These are phyloP conservation scores for Rhinocladiella mackenziei DNA, from an alignment of 2,329 filamentous ascomycete species.

Conservation along the genomic window DNA sequence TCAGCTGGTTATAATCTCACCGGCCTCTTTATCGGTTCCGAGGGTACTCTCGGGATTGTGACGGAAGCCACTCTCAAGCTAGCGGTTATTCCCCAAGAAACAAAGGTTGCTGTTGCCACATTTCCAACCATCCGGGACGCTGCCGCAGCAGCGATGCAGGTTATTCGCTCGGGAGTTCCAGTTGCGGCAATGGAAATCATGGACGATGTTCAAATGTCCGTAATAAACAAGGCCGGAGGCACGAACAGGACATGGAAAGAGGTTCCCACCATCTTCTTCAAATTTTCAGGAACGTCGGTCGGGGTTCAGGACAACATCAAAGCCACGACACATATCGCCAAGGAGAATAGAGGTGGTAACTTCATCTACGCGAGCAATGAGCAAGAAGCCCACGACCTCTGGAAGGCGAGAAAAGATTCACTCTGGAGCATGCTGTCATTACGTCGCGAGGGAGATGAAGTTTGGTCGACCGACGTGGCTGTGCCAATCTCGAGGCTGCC, in stretches of 20 bases:
- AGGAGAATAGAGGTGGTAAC: conserved; percentile 56
- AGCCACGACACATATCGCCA: conserved; percentile 62
- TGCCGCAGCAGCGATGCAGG: conserved; percentile 66
- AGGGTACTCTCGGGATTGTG: conserved; percentile 75
- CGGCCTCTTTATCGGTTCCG: conserved; percentile 72
- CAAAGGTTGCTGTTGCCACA: conserved; percentile 72
- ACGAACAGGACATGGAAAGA: conserved; percentile 64
- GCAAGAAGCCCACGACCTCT: conserved; percentile 71
- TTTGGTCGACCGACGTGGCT: conserved; percentile 84
- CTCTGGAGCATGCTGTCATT: conserved; percentile 75
- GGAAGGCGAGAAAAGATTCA: conserved; percentile 79
- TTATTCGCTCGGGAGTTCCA: conserved; percentile 71
- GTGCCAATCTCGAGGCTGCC: conserved; percentile 67
- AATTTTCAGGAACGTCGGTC: conserved; percentile 62
- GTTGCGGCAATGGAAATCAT: conserved; percentile 79
- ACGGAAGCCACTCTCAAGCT: conserved; percentile 81
- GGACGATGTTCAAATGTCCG: conserved; percentile 83
- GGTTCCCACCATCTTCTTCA: conserved; percentile 76
- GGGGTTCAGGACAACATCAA: conserved; percentile 75
- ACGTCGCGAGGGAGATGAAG: conserved; percentile 56
- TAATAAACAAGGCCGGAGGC: conserved; percentile 69
- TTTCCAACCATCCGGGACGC: conserved; percentile 75
- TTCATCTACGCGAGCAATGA: conserved; percentile 73
- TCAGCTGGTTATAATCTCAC: conserved; percentile 82
- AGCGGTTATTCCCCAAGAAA: conserved; percentile 69